Evolutionary conservation across 208 protist genomes (phyloP).

Genomic region (Leishmania lainsoni): DNA sequence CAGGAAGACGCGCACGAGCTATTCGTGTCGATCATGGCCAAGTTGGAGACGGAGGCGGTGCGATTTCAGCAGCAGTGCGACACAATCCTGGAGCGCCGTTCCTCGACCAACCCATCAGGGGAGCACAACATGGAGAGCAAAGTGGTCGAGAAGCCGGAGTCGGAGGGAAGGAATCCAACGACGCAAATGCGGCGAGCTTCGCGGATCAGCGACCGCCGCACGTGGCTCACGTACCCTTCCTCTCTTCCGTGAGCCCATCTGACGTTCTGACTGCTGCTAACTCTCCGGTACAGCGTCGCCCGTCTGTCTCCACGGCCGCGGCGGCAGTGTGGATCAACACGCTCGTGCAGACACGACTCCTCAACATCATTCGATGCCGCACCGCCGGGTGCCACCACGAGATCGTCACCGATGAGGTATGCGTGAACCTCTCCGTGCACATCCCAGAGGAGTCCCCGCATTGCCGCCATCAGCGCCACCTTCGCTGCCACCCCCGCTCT

Average conservation of each 20-base stretch:
- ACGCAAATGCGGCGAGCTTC: neutral
- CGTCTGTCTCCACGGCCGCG: conserved; percentile 18
- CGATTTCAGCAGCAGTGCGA: conserved; percentile 34
- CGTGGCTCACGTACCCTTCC: neutral
- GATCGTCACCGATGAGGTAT: conserved; percentile 75
- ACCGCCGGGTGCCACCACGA: conserved; percentile 61
- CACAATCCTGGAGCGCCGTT: conserved; percentile 6
- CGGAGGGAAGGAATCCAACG: neutral
- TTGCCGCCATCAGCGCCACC: neutral
- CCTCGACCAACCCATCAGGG: neutral
- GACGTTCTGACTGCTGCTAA: neutral
- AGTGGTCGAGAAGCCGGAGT: neutral
- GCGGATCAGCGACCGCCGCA: neutral
- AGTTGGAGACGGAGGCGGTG: conserved; percentile 72
- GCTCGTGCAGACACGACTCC: conserved; percentile 58
- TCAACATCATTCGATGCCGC: conserved; percentile 85
- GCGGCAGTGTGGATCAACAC: conserved; percentile 66
- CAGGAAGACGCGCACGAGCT: conserved; percentile 90
- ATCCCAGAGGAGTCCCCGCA: conserved; percentile 18
- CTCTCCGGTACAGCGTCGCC: neutral
- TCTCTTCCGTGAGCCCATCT: neutral
- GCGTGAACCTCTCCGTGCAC: conserved; percentile 64
- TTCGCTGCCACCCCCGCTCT: neutral
- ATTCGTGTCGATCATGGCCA: conserved; percentile 59
- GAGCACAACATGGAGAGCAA: neutral